A percentile compares a stretch with the other conserved stretches of the same genome.
These are phyloP conservation scores for Pleurotus giganteus DNA, from an alignment of 768 basidiomycete genomes.

Conservation along the genomic window DNA sequence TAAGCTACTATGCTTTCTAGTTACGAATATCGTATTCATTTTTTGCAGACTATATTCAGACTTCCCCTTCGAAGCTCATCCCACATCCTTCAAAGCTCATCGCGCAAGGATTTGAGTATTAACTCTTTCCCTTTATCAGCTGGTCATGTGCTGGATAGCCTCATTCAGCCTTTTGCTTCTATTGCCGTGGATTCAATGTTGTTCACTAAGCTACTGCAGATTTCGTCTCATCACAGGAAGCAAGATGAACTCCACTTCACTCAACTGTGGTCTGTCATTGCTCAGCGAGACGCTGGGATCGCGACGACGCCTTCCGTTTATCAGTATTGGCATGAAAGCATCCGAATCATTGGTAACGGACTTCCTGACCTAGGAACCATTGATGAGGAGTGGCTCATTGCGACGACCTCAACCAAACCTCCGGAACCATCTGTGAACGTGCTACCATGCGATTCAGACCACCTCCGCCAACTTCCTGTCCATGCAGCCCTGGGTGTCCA, in stretches of 20 bases:
- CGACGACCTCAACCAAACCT: not conserved
- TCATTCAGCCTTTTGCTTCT: constrained; percentile 29
- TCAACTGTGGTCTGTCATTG: constrained; percentile 23
- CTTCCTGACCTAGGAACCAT: not conserved
- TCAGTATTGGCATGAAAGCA: constrained; percentile 5
- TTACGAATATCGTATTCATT: no score
- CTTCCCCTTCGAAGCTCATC: constrained; percentile 37
- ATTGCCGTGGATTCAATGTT: constrained; percentile 36
- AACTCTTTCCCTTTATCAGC: constrained; percentile 19
- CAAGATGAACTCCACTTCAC: constrained; percentile 2
- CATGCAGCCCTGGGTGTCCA: constrained; percentile 30
- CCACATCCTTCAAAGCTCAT: constrained; percentile 21
- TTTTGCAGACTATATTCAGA: constrained; percentile 41
- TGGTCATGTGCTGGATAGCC: constrained; percentile 18
- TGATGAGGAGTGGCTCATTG: not conserved
- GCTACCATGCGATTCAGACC: constrained; percentile 12
- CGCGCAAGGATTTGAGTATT: constrained; percentile 24
- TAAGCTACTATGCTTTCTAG: constrained; percentile 20
- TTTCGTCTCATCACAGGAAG: constrained; percentile 25
- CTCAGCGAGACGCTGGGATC: constrained; percentile 20
- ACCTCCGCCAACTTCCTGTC: constrained; percentile 28
- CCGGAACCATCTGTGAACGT: not conserved
- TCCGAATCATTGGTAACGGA: not conserved
- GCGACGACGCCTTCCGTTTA: constrained; percentile 10
- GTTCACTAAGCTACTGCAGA: constrained; percentile 35